phyloP scores from a whole-genome alignment of 2,329 filamentous ascomycete genomes.

The Penicillium crustosum region DNA sequence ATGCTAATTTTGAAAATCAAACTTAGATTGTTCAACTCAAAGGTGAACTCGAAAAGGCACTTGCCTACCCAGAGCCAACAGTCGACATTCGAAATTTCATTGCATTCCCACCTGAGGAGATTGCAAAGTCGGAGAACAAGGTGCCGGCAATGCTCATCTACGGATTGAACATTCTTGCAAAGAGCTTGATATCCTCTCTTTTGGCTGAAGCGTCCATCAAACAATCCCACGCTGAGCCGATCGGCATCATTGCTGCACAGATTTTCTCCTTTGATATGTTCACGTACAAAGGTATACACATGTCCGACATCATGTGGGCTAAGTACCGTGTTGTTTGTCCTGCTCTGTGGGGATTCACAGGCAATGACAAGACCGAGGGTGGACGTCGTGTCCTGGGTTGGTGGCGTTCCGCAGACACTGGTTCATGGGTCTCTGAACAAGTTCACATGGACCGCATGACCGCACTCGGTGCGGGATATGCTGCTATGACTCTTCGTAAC shows the following conservation, averaged over 20 bases:
- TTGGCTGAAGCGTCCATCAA: conserved; percentile 65
- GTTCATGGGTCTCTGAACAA: conserved; percentile 65
- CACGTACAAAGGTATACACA: conserved; percentile 63
- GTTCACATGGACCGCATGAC: conserved; percentile 80
- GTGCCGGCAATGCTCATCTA: conserved; percentile 70
- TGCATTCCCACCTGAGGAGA: conserved; percentile 42
- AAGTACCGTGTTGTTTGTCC: conserved; percentile 82
- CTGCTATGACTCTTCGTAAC: conserved; percentile 77
- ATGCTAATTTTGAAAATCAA: conserved; percentile 11
- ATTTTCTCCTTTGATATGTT: conserved; percentile 71
- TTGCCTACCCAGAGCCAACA: conserved; percentile 54
- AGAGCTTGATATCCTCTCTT: conserved; percentile 69
- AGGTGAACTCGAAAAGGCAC: conserved; percentile 54
- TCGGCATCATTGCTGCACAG: conserved; percentile 73
- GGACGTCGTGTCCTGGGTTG: conserved; percentile 72
- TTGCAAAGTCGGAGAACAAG: conserved; percentile 45
- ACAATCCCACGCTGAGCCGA: conserved; percentile 68
- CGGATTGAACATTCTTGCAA: conserved; percentile 73
- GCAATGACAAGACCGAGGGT: conserved; percentile 68
- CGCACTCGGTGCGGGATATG: conserved; percentile 80
- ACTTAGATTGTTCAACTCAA: conserved; percentile 48
- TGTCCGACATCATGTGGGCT: conserved; percentile 82
- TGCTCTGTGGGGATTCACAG: conserved; percentile 78
- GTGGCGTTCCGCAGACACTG: conserved; percentile 57
- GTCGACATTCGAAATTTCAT: conserved; percentile 60